Percentiles rank a stretch among this genome's conserved stretches.
These are phyloP conservation scores for Calocybe gambosa DNA, from an alignment of 1,284 basidiomycete species.

Conservation along the genomic window DNA sequence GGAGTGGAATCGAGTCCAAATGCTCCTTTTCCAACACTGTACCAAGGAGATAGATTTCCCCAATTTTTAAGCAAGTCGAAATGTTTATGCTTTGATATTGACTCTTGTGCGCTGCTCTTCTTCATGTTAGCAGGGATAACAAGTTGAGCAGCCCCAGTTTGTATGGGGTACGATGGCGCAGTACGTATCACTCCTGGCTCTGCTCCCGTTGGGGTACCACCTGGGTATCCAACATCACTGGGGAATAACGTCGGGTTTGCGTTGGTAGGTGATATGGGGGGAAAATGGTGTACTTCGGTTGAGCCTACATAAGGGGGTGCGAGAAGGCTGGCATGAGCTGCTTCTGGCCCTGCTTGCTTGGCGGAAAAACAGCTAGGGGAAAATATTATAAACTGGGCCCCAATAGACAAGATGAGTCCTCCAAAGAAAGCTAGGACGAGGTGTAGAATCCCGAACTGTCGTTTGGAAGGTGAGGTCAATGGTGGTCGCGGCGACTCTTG, in stretches of 20 bases:
- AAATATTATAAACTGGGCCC: constrained; percentile 10
- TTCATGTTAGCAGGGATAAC: constrained; percentile 38
- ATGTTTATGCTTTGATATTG: constrained; percentile 22
- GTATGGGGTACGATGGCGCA: constrained; percentile 70
- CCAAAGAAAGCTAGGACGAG: constrained; percentile 18
- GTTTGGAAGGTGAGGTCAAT: neutral
- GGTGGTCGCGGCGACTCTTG: too few relatives aligned
- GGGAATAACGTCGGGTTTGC: constrained; percentile 65
- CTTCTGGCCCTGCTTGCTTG: neutral
- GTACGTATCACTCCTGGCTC: constrained; percentile 77
- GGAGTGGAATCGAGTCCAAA: constrained; percentile 75
- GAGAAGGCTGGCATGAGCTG: constrained; percentile 20
- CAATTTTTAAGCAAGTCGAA: constrained; percentile 71
- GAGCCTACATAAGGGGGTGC: constrained; percentile 67
- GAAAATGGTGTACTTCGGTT: constrained; percentile 60
- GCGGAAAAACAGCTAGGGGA: constrained; percentile 14
- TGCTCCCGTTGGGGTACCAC: constrained; percentile 78
- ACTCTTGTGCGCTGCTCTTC: constrained; percentile 13
- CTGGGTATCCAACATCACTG: constrained; percentile 72
- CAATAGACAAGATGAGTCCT: constrained; percentile 13
- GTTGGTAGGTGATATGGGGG: constrained; percentile 69
- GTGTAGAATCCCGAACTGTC: constrained; percentile 13
- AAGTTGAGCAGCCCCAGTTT: constrained; percentile 65
- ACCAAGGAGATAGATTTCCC: constrained; percentile 86
- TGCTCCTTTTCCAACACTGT: constrained; percentile 58